These are phyloP conservation scores for Nakaseomyces bracarensis DNA, from an alignment of 1,139 yeast species.

Conservation along the genomic window DNA sequence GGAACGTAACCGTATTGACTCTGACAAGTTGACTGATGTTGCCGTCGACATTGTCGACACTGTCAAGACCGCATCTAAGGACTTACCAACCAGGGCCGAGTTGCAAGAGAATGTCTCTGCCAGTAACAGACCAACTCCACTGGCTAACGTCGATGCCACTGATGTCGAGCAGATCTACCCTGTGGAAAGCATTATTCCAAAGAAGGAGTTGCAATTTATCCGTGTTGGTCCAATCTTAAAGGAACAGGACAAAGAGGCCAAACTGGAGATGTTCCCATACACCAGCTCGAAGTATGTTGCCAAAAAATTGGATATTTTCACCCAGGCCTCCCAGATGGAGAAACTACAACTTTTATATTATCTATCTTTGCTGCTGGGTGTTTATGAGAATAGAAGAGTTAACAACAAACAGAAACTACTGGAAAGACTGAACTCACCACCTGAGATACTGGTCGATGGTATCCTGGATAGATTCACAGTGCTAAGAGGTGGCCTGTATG, in stretches of 20 bases:
- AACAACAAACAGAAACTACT: slow-evolving; percentile 52
- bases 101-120: slow-evolving; percentile 42
- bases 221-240: slow-evolving; percentile 50
- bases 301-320: slow-evolving; percentile 39
- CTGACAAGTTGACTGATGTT: slow-evolving; percentile 64
- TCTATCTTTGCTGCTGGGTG: slow-evolving; percentile 69
- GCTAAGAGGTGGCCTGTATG: slow-evolving; percentile 54
- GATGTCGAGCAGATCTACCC: slow-evolving; percentile 79
- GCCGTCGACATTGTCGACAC: slow-evolving; percentile 78
- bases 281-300: slow-evolving; percentile 47
- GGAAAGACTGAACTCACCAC: slow-evolving; percentile 57
- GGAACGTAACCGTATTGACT: slow-evolving; percentile 78
- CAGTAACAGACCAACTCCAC: slow-evolving; percentile 76
- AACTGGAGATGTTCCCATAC: slow-evolving; percentile 55
- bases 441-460: slow-evolving; percentile 68
- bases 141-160: slow-evolving; percentile 66
- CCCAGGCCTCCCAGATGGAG: slow-evolving; percentile 42
- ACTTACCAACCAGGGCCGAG: slow-evolving; percentile 61
- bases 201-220: slow-evolving; percentile 53
- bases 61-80: slow-evolving; percentile 61
- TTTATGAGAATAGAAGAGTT: slow-evolving; percentile 64
- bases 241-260: slow-evolving; percentile 42
- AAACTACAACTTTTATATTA: slow-evolving; percentile 68
- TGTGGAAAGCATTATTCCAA: slow-evolving; percentile 58
- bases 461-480: slow-evolving; percentile 63